Base-by-base conservation (phyloP, 805 yeast species). In the Vanderwaltozyma tropicalis region DNA sequence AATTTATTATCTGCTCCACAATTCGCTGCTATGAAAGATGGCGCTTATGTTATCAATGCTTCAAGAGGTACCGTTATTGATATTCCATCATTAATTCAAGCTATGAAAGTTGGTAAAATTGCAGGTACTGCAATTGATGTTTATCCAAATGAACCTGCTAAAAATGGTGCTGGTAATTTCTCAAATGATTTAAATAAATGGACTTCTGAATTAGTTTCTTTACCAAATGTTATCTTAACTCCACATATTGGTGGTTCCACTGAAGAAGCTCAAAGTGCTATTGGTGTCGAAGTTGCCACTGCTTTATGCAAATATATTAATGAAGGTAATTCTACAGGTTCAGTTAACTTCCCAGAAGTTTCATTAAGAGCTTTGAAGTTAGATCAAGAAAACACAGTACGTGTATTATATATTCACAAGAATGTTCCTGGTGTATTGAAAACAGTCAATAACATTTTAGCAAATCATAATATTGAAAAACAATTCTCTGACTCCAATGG, bases 161-260 rank as follows among this genome's bases (percentile, higher is more conserved):
- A 86, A 69, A 92, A 92, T 57, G 98, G 98, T 55, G 85, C 80
- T 46, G 78, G 74, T 44, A 64, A 76, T 50, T 92, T 88, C 68
- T 68, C 58, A 52, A 72, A 81, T 59, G 72, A 72, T 30, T 72
- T 92, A 59, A 89, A 89, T 66, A 50, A 67, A 30, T 92, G 95
- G 88, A 74, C 83, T 45, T 69, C 84, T 25, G 96, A 88, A 59
- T 73, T 92, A 52, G 72, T 78, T 50, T 67, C 82, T 10, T 72
- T 87, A 60, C 78, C 88, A 67, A 92, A 92, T 66, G 77, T 89
- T 44, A 87, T 92, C 48, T 72, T 92, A 55, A 80, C 97, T 39
- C 98, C 98, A 25, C 98, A 92, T 61, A 92, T 92, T 52, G 98
- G 98, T 67, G 98, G 98, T 49, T 87, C 96, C 36, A 92, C 98